Evolutionary conservation across 331 rosid species (phyloP).

Genomic region (Acacia pycnantha): DNA sequence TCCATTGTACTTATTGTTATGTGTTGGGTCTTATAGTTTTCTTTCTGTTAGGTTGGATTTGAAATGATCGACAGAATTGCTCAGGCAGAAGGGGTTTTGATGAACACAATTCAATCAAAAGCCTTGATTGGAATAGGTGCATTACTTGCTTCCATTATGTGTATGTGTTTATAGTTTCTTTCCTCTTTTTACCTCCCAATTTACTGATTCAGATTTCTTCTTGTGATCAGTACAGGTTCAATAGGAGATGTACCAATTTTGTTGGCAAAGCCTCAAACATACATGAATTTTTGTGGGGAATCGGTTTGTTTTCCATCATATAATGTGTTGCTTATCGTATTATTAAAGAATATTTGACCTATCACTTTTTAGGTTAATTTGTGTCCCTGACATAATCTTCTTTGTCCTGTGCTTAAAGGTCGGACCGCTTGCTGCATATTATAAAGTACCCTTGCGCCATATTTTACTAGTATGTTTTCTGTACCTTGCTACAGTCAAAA

Average conservation of each 20-base stretch:
- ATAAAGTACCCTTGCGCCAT: constrained; percentile 88
- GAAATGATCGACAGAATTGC: constrained; percentile 76
- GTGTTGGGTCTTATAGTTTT: constrained; percentile 18
- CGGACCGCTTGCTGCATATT: constrained; percentile 93
- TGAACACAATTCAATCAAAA: constrained; percentile 92
- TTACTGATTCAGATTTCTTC: constrained; percentile 29
- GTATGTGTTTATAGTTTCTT: not conserved
- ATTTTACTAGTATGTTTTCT: constrained; percentile 61
- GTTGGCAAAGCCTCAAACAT: constrained; percentile 90
- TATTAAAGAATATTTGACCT: not conserved
- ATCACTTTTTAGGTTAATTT: not conserved
- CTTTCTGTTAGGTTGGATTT: constrained; percentile 71
- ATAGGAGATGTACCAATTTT: constrained; percentile 85
- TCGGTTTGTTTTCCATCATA: constrained; percentile 60
- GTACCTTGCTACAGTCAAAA: not conserved
- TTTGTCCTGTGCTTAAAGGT: constrained; percentile 47
- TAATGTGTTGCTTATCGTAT: not conserved
- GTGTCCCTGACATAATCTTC: constrained; percentile 19
- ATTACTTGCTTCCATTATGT: constrained; percentile 24
- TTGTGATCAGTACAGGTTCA: constrained; percentile 67
- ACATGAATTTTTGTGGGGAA: constrained; percentile 93
- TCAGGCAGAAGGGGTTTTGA: constrained; percentile 60
- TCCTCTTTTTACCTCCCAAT: not conserved
- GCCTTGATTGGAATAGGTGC: constrained; percentile 87
- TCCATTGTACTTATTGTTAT: not conserved